Evolutionary conservation across 2,329 filamentous ascomycete genomes (phyloP), one percentile per base, ranked within the genome.

Genomic region (Fusarium sacchari): DNA sequence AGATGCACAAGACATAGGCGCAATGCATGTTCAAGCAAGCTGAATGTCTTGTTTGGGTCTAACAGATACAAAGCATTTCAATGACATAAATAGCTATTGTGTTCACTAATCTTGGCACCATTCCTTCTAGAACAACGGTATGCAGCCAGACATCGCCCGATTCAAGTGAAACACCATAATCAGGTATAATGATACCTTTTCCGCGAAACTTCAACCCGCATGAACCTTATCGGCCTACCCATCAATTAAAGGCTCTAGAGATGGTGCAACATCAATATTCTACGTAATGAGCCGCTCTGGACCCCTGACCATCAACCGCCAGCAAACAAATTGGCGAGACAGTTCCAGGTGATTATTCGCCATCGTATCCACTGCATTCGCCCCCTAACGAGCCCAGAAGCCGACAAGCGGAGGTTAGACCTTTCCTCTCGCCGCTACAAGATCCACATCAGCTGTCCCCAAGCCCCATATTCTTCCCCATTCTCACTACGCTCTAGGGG

Each of bases 381-480:
- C 44, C 30, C n/a, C 20, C 44, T 37, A 39, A 37, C 13, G 14
- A 22, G 50, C 11, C 49, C 24, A 52, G 64, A 69, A 64, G 42
- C 49, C 64, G 64, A 15, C 17, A 30, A 57, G 44, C 46, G 44
- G 52, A 59, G n/a, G 30, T 53, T 65, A 49, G 39, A 55, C 46
- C 55, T 69, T 72, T 68, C 28, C 6, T 24, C 22, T 26, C n/a
- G 17, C 49, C 49, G 32, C 49, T 52, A 52, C 1, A 36, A 20
- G 18, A 3, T 52, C 49, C 49, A 52, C 49, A 52, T 52, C 32
- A 52, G 49, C 49, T 52, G n/a, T 9, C 49, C 18, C 49, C 49
- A 6, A 32, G 64, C 59, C 68, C 70, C 66, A 71, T 67, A 55
- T 63, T 56, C 53, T 73, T 57, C 67, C 70, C 34, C 32, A 64